Conservation (phyloP, 441 rosid genomes). For the Eruca vesicaria region DNA sequence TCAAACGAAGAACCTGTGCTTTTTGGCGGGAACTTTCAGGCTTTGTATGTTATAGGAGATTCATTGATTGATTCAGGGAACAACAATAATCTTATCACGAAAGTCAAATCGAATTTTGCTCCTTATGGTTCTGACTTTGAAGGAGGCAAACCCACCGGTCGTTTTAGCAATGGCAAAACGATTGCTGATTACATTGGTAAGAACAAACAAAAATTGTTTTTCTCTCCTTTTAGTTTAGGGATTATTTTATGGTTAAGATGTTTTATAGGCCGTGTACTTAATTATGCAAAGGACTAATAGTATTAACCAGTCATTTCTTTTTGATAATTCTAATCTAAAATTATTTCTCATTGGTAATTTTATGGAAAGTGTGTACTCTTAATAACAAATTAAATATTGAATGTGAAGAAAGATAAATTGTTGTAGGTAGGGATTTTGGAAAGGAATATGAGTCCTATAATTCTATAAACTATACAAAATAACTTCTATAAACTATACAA, state of each 20-base stretch:
- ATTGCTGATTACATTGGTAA: constrained; percentile 47
- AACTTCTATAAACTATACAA: neutral
- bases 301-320: neutral
- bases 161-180: constrained; percentile 46
- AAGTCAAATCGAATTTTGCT: constrained; percentile 32
- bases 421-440: neutral
- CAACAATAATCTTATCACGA: constrained; percentile 41
- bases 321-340: neutral
- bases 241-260: neutral
- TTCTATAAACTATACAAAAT: neutral
- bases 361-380: neutral
- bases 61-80: constrained; percentile 52
- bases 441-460: neutral
- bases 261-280: neutral
- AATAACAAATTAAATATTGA: neutral
- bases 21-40: constrained; percentile 36
- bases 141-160: constrained; percentile 48
- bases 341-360: neutral
- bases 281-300: neutral
- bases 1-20: neutral
- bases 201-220: neutral
- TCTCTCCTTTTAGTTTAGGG: neutral
- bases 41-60: constrained; percentile 51
- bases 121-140: constrained; percentile 52
- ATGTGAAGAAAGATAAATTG: too few relatives aligned